Base-by-base conservation (phyloP, 2,329 filamentous ascomycete genomes). In the Dryadomyces quercivorus region DNA sequence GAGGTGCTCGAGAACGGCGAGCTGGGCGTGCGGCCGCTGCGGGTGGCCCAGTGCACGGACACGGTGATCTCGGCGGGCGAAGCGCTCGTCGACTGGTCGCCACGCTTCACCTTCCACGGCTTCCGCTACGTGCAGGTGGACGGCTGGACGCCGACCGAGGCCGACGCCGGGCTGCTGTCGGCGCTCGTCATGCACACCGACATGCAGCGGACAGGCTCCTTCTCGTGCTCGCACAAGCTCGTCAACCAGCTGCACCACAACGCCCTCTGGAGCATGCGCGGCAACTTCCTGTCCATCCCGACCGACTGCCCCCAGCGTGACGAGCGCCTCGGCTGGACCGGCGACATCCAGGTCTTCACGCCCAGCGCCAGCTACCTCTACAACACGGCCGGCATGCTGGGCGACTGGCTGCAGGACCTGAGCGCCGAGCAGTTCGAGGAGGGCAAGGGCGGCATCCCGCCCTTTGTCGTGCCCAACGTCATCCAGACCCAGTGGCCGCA, bases 231-330 rank as follows among this genome's bases (percentile, higher is more conserved):
- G 0, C 63, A 82, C 50, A 49, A 60, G 0, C 63, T 73, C 3
- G 58, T 83, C 26, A 82, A 81, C 59, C 66, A 74, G 48, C 70
- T 84, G 5, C 74, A 82, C 58, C 53, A 69, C 1, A 83, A 83
- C 53, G 70, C 76, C 0, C 61, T 67, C 34, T 82, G 79, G 79
- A 72, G 72, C 5, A 80, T 81, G 73, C 70, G 72, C 31, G 77
- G 77, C 0, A 83, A 82, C 59, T 82, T 83, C 59, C 59, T 82
- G 3, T 72, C 70, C 0, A 64, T 82, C 0, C 78, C 78, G 0
- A 82, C 78, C 0, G 80, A 83, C 59, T 80, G 76, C 58, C 77
- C 77, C 0, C 75, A 80, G 57, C 68, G 76, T 1, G 76, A 81
- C 53, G 76, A 80, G 63, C 69, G 76, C 0, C 63, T 80, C 6